These are phyloP conservation scores for Eustoma russellianum DNA, from an alignment of 257 asterid species.

Conservation along the genomic window DNA sequence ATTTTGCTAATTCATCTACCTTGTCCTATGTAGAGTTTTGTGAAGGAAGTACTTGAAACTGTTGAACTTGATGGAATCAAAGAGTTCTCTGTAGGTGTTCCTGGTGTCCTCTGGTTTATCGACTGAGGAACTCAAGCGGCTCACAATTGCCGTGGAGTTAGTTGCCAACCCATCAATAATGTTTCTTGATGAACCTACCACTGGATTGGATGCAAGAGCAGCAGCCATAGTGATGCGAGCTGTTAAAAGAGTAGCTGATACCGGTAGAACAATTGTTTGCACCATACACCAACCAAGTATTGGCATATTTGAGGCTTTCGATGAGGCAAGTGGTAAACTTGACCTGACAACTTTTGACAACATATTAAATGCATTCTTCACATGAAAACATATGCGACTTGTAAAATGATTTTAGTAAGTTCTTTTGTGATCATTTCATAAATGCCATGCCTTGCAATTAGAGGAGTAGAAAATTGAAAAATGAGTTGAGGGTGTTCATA, in stretches of 20 bases:
- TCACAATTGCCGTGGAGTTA: conserved; percentile 54
- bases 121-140: conserved; percentile 55
- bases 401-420: neutral
- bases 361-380: neutral
- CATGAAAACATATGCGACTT: neutral
- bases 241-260: conserved; percentile 43
- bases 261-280: conserved; percentile 56
- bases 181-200: conserved; percentile 57
- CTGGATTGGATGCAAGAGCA: conserved; percentile 55
- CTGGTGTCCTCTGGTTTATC: conserved; percentile 43
- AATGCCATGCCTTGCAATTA: no score
- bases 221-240: conserved; percentile 61
- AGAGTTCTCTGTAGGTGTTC: conserved; percentile 43
- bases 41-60: conserved; percentile 48
- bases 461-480: no score
- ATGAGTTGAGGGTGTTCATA: no score
- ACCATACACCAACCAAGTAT: conserved; percentile 61
- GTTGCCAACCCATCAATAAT: conserved; percentile 58
- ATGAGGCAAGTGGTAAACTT: conserved; percentile 12
- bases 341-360: neutral
- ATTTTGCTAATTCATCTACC: neutral
- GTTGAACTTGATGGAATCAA: conserved; percentile 50
- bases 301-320: conserved; percentile 54
- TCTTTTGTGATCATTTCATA: no score
- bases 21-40: conserved; percentile 33